Evolutionary conservation across 1,139 yeast genomes (phyloP).

Genomic region (Yamadazyma blattariae): DNA sequence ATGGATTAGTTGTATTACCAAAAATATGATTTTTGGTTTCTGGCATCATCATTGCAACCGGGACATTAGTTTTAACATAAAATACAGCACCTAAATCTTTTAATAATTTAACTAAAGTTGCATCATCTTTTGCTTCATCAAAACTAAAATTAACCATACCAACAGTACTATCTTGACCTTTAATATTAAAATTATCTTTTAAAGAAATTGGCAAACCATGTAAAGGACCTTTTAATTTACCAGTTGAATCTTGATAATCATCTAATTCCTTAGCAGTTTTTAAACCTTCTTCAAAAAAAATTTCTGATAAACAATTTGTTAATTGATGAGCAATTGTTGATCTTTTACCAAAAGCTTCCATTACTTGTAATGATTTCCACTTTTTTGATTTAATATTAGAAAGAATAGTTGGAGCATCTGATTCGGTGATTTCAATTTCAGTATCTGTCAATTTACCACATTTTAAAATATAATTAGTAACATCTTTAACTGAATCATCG

Average conservation of each 20-base stretch:
- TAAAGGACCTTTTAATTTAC: conserved; percentile 27
- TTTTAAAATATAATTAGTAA: conserved; percentile 29
- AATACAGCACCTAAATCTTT: conserved; percentile 31
- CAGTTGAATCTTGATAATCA: conserved; percentile 22
- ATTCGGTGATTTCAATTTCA: conserved; percentile 37
- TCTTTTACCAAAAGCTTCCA: conserved; percentile 30
- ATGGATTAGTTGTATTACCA: conserved; percentile 32
- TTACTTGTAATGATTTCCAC: conserved; percentile 23
- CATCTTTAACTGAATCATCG: conserved; percentile 26
- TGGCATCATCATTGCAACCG: conserved; percentile 39
- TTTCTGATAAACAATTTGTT: conserved; percentile 34
- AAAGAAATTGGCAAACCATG: conserved; percentile 74
- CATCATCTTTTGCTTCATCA: conserved; percentile 28
- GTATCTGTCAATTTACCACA: conserved; percentile 20
- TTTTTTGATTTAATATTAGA: conserved; percentile 26
- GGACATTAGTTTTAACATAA: conserved; percentile 33
- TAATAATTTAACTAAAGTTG: conserved; percentile 24
- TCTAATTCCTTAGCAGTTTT: conserved; percentile 27
- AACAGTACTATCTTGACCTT: conserved; percentile 50
- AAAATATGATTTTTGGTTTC: conserved; percentile 34
- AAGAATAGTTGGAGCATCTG: conserved; percentile 34
- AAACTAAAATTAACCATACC: conserved; percentile 40
- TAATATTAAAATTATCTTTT: conserved; percentile 54
- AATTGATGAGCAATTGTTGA: conserved; percentile 49
- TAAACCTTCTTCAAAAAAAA: conserved; percentile 34